phyloP scores from a whole-genome alignment of 1,284 basidiomycete genomes.

The Austroboletus rostrupii region DNA sequence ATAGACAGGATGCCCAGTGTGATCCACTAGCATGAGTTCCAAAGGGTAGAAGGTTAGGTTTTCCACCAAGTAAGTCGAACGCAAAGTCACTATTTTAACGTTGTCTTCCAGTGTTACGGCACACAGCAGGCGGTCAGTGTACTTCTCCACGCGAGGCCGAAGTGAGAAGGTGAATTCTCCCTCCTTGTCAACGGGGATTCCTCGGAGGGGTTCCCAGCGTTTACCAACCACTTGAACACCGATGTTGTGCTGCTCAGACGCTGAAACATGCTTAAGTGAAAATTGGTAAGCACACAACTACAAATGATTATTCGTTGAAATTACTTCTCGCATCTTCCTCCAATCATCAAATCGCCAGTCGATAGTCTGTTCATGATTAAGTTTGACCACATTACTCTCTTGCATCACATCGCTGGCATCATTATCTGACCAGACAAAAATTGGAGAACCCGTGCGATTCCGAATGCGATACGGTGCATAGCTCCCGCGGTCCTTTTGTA shows the following conservation, averaged over 20 bases:
- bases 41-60: constrained; percentile 92
- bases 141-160: constrained; percentile 74
- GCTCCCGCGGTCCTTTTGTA: constrained; percentile 75
- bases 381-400: constrained; percentile 48
- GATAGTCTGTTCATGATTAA: constrained; percentile 71
- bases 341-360: constrained; percentile 99
- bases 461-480: constrained; percentile 92
- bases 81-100: constrained; percentile 92
- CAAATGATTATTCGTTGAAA: constrained; percentile 11
- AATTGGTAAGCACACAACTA: constrained; percentile 7
- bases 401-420: constrained; percentile 49
- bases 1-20: constrained; percentile 77
- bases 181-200: constrained; percentile 91
- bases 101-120: constrained; percentile 91
- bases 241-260: constrained; percentile 78
- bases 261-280: constrained; percentile 66
- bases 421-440: constrained; percentile 80
- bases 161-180: constrained; percentile 90
- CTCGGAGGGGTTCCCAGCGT: constrained; percentile 86
- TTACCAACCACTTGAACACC: constrained; percentile 84
- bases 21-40: constrained; percentile 89
- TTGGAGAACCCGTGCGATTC: constrained; percentile 85
- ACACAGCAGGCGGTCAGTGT: constrained; percentile 82
- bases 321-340: constrained; percentile 89
- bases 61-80: constrained; percentile 91